Evolutionary conservation across 805 yeast species (phyloP), one percentile per base, ranked within the genome.

Genomic region (Metschnikowia hibisci): DNA sequence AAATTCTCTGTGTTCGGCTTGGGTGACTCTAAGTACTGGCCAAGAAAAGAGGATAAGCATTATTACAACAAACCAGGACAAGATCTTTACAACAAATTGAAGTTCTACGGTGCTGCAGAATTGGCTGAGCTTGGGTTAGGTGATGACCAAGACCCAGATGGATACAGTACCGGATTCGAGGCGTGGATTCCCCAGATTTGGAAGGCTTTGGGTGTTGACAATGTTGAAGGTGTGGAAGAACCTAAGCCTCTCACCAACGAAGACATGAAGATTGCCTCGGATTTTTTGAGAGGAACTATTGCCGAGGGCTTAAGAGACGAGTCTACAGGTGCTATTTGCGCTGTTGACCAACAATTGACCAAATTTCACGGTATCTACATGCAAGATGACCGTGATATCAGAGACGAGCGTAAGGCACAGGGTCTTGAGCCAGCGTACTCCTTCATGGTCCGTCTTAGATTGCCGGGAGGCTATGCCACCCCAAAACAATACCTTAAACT

Each of bases 141-240:
- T 67, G 97, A 91, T 64, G 98, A 91, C 61, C 98, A 91, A 69
- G 98, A 87, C 62, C 95, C 96, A 16, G 97, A 91, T 70, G 97
- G 97, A 15, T 89, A 75, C 67, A 81, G 82, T 54, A 90, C 97
- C 22, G 96, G 93, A n/a, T 91, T 84, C 63, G 80, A 81, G 46
- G 81, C 69, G 34, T 91, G 97, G 96, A 91, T 87, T 64, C 77
- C 84, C 16, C 72, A 74, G 49, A 60, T 91, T 49, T 91, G 98
- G 98, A 82, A 78, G 53, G 85, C 89, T 2, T 74, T 91, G 42
- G 96, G 96, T 44, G 96, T 91, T 41, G 89, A 87, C 54, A 77
- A 78, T 42, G 80, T 82, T 32, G 85, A 79, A 41, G 88, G 88
- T 23, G 86, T 82, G 41, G 93, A 84, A 56, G 97, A 91, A 62